These are phyloP conservation scores for Vigna reflexopilosa DNA, from an alignment of 306 rosid genomes.

Conservation along the genomic window DNA sequence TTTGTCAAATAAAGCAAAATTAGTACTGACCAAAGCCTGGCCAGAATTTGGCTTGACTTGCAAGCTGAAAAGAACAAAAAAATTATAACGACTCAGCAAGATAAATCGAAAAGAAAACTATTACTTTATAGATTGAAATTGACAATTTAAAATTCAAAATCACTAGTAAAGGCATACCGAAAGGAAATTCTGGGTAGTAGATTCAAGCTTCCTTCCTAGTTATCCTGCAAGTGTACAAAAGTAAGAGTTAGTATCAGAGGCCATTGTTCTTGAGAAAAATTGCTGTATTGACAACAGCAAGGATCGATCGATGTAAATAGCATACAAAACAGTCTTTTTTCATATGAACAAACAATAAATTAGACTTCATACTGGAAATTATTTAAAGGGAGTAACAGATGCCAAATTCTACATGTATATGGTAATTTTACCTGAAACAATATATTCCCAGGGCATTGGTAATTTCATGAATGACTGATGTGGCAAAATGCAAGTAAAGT, in stretches of 20 bases:
- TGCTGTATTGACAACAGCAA: background rate
- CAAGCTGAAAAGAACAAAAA: slow-evolving; percentile 43
- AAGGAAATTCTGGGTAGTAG: slow-evolving; percentile 40
- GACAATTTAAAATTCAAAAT: slow-evolving; percentile 14
- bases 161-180: slow-evolving; percentile 47
- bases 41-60: slow-evolving; percentile 41
- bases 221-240: slow-evolving; percentile 64
- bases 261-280: slow-evolving; percentile 7
- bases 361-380: slow-evolving; percentile 20
- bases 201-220: slow-evolving; percentile 87
- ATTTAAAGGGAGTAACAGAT: slow-evolving; percentile 24
- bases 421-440: slow-evolving; percentile 82
- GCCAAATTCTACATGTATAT: background rate
- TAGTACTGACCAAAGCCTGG: slow-evolving; percentile 40
- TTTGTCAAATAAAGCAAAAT: slow-evolving; percentile 44
- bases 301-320: background rate
- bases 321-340: slow-evolving; percentile 20
- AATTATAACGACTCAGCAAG: background rate
- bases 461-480: slow-evolving; percentile 80
- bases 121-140: slow-evolving; percentile 8
- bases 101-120: background rate
- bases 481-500: slow-evolving; percentile 87
- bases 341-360: background rate
- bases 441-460: slow-evolving; percentile 85
- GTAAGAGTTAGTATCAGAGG: slow-evolving; percentile 26